Evolutionary conservation across 768 basidiomycete species (phyloP), one percentile per base, ranked within the genome.

Genomic region (Vararia minispora): DNA sequence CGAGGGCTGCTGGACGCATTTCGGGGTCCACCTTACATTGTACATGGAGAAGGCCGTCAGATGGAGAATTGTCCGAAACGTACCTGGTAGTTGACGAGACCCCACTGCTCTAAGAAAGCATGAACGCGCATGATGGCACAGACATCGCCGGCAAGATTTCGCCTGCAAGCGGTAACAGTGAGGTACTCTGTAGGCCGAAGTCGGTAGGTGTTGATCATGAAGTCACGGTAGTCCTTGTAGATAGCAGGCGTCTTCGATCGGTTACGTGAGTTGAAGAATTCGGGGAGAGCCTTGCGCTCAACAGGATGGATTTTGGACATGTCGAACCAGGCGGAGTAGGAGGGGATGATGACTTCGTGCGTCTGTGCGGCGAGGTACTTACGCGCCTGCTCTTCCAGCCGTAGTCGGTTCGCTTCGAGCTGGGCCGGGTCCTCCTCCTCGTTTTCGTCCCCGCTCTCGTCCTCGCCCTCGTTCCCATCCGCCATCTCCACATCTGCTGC

Each of bases 151-250:
- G 94, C 94, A 46, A 99, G 61, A 60, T 99, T 99, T 46, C 95
- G 65, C 54, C 95, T 61, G 56, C 95, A 99, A 1, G 94, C 94
- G 2, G 95, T 99, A 42, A 98, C 87, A 13, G 95, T 99, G 41
- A 99, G 71, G 52, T 99, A 99, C 57, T 99, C 95, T 17, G 73
- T 74, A 2, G 95, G 95, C 35, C 95, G 72, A 27, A 99, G 69
- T 35, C 95, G 72, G 60, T 97, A 98, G 1, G 95, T 91, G 64
- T 99, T 97, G 58, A 99, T 77, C 94, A 99, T 99, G 51, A 99
- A 99, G 68, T 99, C 94, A 43, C 95, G 79, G 54, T 99, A 99
- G 58, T 99, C 94, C 59, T 98, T 98, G 69, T 98, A 99, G 45
- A 97, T 90, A 14, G 86, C 71, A 0, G 95, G 94, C 2, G 94